Base-by-base conservation (phyloP, 176 grass and related monocot genomes). In the Alloteropsis semialata region DNA sequence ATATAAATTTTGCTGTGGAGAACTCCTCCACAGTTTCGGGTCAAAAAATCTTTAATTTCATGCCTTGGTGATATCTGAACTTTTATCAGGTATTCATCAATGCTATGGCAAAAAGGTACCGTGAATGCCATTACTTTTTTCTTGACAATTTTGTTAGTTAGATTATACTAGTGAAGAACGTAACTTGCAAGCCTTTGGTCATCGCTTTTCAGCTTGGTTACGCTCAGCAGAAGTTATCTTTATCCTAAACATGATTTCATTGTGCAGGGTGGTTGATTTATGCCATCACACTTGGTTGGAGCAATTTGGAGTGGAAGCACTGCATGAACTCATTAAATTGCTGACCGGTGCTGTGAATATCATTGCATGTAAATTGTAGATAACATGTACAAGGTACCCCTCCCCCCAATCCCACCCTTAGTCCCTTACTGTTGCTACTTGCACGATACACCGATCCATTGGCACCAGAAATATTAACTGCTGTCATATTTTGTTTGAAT, bases 181-280 rank as follows among this genome's bases (percentile, higher is more conserved):
- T 46, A 36, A 17, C 6, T 37, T 73, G 37, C 25, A 14, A 28
- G 75, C 12, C 0, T 72, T 66, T 78, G 38, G 27, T 16, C 39
- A 46, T 78, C 67, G 38, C 15, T 56, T 81, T 75, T 63, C 70
- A 30, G 64, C 53, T 85, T 61, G 49, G 22, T 80, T 80, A 16
- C 67, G 59, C n/a, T 67, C 44, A 74, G 2, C 28, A n/a, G 1
- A 5, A 50, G n/a, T 45, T 19, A 60, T 66, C 12, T 45, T 68
- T 80, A 49, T 60, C 50, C 6, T 54, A 37, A 85, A 70, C 68
- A 50, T 8, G 21, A 5, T 73, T 53, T 61, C 2, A 22, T 68
- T 75, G 14, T 55, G n/a, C 71, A 89, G 77, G 77, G 22, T 71
- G 22, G 64, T 55, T 54, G 12, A 71, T 89, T 22, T 21, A 63